Percentiles rank a stretch among this genome's conserved stretches.
Evolutionary conservation across 1,139 yeast species (phyloP).

Genomic region (Geotrichum carabidarum): DNA sequence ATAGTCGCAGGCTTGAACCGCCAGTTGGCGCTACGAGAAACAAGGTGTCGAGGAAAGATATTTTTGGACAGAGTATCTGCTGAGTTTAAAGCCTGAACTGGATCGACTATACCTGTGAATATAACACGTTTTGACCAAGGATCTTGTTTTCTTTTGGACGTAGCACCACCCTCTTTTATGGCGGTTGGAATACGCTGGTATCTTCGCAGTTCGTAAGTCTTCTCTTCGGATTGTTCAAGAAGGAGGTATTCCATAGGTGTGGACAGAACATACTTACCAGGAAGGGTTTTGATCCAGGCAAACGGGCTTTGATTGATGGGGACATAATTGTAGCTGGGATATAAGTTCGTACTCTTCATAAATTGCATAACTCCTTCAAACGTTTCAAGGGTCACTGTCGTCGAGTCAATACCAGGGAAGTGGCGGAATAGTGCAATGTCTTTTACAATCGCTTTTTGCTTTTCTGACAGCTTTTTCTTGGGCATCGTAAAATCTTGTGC

Average conservation of each 20-base stretch:
- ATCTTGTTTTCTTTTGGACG: background rate
- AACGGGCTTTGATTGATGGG: constrained; percentile 2
- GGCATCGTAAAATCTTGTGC: background rate
- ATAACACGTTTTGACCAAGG: constrained; percentile 8
- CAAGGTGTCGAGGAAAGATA: constrained; percentile 18
- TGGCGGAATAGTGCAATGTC: background rate
- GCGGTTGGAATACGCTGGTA: background rate
- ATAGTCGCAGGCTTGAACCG: constrained; percentile 23
- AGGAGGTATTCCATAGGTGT: constrained; percentile 22
- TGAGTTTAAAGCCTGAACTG: constrained; percentile 25
- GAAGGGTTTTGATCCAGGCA: constrained; percentile 15
- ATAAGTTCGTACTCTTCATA: constrained; percentile 10
- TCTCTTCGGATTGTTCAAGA: constrained; percentile 20
- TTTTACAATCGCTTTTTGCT: constrained; percentile 4
- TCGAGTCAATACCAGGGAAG: constrained; percentile 11
- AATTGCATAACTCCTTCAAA: constrained; percentile 22
- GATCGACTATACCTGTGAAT: constrained; percentile 19
- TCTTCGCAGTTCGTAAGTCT: constrained; percentile 14
- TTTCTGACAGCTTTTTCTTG: background rate
- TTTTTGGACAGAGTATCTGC: constrained; percentile 25
- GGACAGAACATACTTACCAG: constrained; percentile 22
- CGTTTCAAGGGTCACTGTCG: constrained; percentile 22
- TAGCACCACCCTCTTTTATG: background rate
- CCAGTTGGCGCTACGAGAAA: constrained; percentile 27
- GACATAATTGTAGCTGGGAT: background rate